phyloP scores from a whole-genome alignment of 2,329 filamentous ascomycete species.

The Pyrenophora seminiperda region DNA sequence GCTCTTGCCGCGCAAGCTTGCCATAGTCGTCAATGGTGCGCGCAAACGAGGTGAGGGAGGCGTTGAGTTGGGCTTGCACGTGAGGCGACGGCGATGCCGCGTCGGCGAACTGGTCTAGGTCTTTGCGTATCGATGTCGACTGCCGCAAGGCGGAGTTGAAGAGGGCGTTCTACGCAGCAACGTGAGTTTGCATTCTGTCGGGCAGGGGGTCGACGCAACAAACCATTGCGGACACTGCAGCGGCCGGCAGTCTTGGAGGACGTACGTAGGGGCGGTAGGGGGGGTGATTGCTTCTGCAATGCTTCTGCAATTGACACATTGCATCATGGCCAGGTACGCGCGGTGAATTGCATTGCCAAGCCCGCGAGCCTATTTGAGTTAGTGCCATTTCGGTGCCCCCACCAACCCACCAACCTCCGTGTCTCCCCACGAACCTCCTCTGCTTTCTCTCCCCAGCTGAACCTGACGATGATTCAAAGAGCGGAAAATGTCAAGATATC shows the following conservation, averaged over 20 bases:
- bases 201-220: constrained; percentile 6
- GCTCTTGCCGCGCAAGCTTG: constrained; percentile 81
- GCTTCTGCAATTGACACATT: constrained; percentile 38
- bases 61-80: constrained; percentile 59
- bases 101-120: constrained; percentile 72
- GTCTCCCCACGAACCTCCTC: too few species aligned
- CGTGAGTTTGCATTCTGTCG: constrained; percentile 13
- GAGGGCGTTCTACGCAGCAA: constrained; percentile 69
- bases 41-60: constrained; percentile 74
- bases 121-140: constrained; percentile 76
- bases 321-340: constrained; percentile 31
- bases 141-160: constrained; percentile 88
- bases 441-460: too few species aligned
- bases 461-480: too few species aligned
- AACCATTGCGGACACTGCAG: constrained; percentile 22
- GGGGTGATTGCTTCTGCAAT: too few species aligned
- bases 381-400: too few species aligned
- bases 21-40: constrained; percentile 94
- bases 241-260: not conserved
- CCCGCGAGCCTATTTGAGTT: not conserved
- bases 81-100: constrained; percentile 63
- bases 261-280: too few species aligned
- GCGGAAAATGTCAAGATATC: too few species aligned
- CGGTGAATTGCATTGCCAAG: constrained; percentile 20
- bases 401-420: too few species aligned